phyloP scores from a whole-genome alignment of 2,329 filamentous ascomycete genomes.

The Nannizziopsis barbatae region DNA sequence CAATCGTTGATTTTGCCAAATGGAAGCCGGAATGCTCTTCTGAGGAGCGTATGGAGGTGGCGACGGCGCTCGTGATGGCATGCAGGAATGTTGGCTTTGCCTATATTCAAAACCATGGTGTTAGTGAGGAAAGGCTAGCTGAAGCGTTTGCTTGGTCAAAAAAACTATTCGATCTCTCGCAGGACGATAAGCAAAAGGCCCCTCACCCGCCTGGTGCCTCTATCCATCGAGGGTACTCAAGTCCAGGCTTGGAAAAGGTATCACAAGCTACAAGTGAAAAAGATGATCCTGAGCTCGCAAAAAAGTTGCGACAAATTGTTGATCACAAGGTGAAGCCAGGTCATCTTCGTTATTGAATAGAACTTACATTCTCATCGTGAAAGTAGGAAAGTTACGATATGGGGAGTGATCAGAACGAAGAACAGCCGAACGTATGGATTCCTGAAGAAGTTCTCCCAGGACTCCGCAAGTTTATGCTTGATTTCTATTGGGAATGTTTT shows the following conservation, averaged over 20 bases:
- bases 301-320: slow-evolving; percentile 35
- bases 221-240: slow-evolving; percentile 47
- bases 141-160: slow-evolving; percentile 37
- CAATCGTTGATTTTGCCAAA: slow-evolving; percentile 31
- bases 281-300: slow-evolving; percentile 29
- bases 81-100: slow-evolving; percentile 39
- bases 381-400: slow-evolving; percentile 42
- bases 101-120: slow-evolving; percentile 40
- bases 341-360: background rate
- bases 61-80: slow-evolving; percentile 32
- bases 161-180: slow-evolving; percentile 36
- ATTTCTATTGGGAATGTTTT: slow-evolving; percentile 42
- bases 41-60: slow-evolving; percentile 24
- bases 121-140: slow-evolving; percentile 30
- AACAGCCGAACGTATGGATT: slow-evolving; percentile 43
- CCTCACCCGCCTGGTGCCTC: slow-evolving; percentile 40
- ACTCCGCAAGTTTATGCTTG: slow-evolving; percentile 39
- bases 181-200: slow-evolving; percentile 39
- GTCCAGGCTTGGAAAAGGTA: slow-evolving; percentile 45
- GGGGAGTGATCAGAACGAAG: slow-evolving; percentile 36
- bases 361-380: background rate
- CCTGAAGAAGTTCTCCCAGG: slow-evolving; percentile 37
- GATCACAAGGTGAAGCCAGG: slow-evolving; percentile 40
- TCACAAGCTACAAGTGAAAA: slow-evolving; percentile 36
- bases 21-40: slow-evolving; percentile 25